Base-by-base conservation (phyloP, 2,329 filamentous ascomycete species). In the Aureobasidium sp. region DNA sequence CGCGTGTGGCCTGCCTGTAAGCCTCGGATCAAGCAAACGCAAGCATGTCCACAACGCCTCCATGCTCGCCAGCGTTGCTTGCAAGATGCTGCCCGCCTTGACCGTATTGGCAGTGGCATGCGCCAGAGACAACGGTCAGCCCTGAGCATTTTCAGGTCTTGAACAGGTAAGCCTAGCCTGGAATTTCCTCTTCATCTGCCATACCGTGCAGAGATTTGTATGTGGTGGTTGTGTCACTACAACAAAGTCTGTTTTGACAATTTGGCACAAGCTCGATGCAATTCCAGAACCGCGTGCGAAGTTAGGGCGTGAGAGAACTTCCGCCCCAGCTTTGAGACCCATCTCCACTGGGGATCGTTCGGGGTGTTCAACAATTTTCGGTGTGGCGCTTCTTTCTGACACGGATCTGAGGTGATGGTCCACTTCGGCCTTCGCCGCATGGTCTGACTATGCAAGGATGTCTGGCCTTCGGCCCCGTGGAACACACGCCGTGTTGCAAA, bases 51-150 rank as follows among this genome's bases (percentile, higher is more conserved):
- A 39, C 53, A 58, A 58, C 40, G 54, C 42, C 54, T 19, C 54
- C 54, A 58, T 42, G 54, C 54, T 58, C 22, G 54, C 22, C 54
- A 58, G 54, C 53, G 53, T 57, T 57, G n/a, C 53, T 54, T 54
- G 50, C 22, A 39, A 35, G 37, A 12, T 29, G 35, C 24, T 24
- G 11, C 19, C 54, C 27, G 42, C 31, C 42, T 15, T 22, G 24
- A 5, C 42, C 54, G 42, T 31, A 15, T 58, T 39, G 42, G 27
- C 42, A 48, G 31, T 48, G 54, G 54, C 54, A 48, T 37, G 54
- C 54, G 42, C 31, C 42, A n/a, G 11, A 29, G 6, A 31, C 22
- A 54, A 54, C 50, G 50, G 54, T 15, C 54, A 39, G 42, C 31
- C 54, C 15, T 57, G 53, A 33, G 31, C 29, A 40, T 29, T 29